Evolutionary conservation across 140 eudicot species (phyloP), one percentile per base, ranked within the genome.

Genomic region (Eryngium alpinum): DNA sequence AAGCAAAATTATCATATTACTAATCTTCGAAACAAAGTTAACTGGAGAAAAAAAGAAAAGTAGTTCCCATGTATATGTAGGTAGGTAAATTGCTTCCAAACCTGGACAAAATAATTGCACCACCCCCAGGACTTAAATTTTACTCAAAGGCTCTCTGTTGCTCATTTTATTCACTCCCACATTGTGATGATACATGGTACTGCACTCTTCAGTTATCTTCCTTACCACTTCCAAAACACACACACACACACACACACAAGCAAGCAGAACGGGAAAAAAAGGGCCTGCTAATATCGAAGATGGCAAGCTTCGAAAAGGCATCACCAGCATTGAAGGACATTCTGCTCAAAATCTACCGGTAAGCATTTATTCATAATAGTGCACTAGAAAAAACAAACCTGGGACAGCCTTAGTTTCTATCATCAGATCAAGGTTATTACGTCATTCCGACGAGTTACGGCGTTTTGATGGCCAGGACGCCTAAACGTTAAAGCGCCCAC

Each of bases 281-380:
- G 77, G 25, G 73, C 34, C n/a, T 28, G 75, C 34, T 70, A 79
- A 28, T 57, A 34, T 27, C 44, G 73, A 84, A 56, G 12, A 93
- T 89, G 91, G 94, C 91, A 44, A 85, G 89, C 75, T 91, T 90
- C 50, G 92, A 94, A 84, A 90, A 97, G 87, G 92, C 92, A 43
- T 95, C 99, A 49, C 99, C 99, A 10, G 97, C 96, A 77, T 67
- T 95, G 75, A 91, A 88, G 80, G 92, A 91, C 78, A 87, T 92
- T 92, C 84, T 95, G 79, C 97, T 92, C 83, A 90, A 84, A 75
- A 81, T 92, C 74, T 87, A 90, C 85, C 76, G 93, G 99, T 95
- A 88, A 86, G 84, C 34, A 24, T n/a, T 29, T 28, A 38, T 27
- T 38, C 32, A 63, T 63, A 60, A 21, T 56, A 43, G 11, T 50